phyloP scores from a whole-genome alignment of 225 moss, liverwort and hornwort species.

The Polytrichum formosum region DNA sequence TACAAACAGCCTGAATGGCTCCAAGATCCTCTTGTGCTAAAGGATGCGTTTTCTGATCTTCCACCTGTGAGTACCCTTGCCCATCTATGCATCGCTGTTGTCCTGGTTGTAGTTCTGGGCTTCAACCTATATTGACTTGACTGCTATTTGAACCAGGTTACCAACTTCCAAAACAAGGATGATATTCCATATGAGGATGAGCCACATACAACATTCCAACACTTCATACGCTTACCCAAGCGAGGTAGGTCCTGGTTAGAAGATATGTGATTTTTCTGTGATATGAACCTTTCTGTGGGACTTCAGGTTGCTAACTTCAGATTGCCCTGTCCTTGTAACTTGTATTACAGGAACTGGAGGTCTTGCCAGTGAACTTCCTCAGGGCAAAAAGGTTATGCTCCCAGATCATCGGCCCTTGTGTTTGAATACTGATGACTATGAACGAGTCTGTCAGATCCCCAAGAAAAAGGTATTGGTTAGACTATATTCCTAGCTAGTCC shows the following conservation, averaged over 20 bases:
- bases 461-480: constrained; percentile 62
- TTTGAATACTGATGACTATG: constrained; percentile 74
- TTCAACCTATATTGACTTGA: background rate
- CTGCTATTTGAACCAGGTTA: constrained; percentile 42
- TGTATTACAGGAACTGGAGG: constrained; percentile 50
- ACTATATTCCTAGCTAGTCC: background rate
- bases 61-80: constrained; percentile 48
- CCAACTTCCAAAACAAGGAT: constrained; percentile 66
- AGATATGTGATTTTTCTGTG: no score
- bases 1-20: constrained; percentile 64
- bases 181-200: constrained; percentile 59
- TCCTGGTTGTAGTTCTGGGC: background rate
- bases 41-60: constrained; percentile 90
- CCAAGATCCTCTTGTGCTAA: constrained; percentile 71
- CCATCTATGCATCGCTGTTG: background rate
- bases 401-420: constrained; percentile 81
- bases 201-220: constrained; percentile 74
- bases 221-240: constrained; percentile 72
- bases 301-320: background rate
- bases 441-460: constrained; percentile 73
- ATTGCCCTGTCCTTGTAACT: no score
- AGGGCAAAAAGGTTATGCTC: constrained; percentile 44
- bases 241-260: constrained; percentile 30
- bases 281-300: no score
- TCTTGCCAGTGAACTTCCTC: constrained; percentile 38